phyloP scores from a whole-genome alignment of 768 basidiomycete species.

The Gymnopilus junonius region DNA sequence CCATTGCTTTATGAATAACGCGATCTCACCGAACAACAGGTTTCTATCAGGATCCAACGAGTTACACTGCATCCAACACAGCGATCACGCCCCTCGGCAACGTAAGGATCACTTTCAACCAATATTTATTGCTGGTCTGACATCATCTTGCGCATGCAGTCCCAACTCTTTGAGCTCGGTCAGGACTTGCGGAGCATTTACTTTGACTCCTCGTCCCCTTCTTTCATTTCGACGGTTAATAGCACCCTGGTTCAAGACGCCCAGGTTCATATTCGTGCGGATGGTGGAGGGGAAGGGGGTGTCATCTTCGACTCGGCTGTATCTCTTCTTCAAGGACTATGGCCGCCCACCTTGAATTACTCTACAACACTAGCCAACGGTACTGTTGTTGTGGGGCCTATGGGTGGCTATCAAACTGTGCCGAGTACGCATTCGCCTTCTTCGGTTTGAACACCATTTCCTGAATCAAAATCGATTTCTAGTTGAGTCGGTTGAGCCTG shows the following conservation, averaged over 20 bases:
- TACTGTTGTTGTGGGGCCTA: slow-evolving; percentile 56
- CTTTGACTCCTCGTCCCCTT: slow-evolving; percentile 54
- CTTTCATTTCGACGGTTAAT: slow-evolving; percentile 51
- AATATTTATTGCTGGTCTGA: slow-evolving; percentile 17
- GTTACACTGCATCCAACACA: slow-evolving; percentile 58
- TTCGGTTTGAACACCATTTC: neutral
- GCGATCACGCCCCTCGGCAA: slow-evolving; percentile 65
- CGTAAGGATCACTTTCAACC: slow-evolving; percentile 66
- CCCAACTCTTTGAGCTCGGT: slow-evolving; percentile 67
- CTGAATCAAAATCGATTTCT: slow-evolving; percentile 11
- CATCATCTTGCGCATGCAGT: too few species aligned
- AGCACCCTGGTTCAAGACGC: slow-evolving; percentile 36
- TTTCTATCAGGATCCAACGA: slow-evolving; percentile 63
- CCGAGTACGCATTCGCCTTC: slow-evolving; percentile 35
- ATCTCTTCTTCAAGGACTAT: slow-evolving; percentile 71
- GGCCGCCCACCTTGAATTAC: slow-evolving; percentile 49
- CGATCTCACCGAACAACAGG: slow-evolving; percentile 34
- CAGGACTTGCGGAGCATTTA: slow-evolving; percentile 54
- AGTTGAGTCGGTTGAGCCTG: slow-evolving; percentile 68
- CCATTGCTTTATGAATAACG: neutral
- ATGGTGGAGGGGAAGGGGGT: slow-evolving; percentile 70
- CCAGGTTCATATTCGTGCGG: slow-evolving; percentile 57
- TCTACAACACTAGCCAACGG: slow-evolving; percentile 66
- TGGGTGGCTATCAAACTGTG: slow-evolving; percentile 65
- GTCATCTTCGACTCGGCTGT: slow-evolving; percentile 72